Evolutionary conservation across 345 rosid genomes (phyloP).

Genomic region (Syzygium aqueum): DNA sequence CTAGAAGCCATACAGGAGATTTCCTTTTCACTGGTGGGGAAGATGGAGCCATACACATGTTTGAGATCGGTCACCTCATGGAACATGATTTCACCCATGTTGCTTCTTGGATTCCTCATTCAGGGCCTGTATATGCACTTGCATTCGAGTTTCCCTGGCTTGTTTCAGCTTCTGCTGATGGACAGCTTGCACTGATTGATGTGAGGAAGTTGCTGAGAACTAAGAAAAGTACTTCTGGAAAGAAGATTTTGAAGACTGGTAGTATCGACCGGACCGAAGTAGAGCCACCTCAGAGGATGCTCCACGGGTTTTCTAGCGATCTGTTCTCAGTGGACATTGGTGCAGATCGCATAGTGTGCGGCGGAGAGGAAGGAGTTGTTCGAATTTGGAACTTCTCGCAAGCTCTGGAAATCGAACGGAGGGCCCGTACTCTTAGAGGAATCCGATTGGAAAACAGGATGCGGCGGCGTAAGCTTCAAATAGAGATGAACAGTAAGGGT

Average conservation of each 20-base stretch:
- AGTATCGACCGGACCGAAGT: slow-evolving; percentile 12
- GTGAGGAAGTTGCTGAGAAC: slow-evolving; percentile 68
- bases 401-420: slow-evolving; percentile 67
- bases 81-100: slow-evolving; percentile 25
- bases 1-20: slow-evolving; percentile 76
- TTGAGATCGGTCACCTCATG: slow-evolving; percentile 30
- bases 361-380: slow-evolving; percentile 83
- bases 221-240: slow-evolving; percentile 16
- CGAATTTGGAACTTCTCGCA: slow-evolving; percentile 85
- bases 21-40: slow-evolving; percentile 89
- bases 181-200: slow-evolving; percentile 67
- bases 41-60: slow-evolving; percentile 90
- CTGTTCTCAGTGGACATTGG: slow-evolving; percentile 72
- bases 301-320: slow-evolving; percentile 68
- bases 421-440: slow-evolving; percentile 53
- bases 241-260: slow-evolving; percentile 22
- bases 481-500: slow-evolving; percentile 57
- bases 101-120: slow-evolving; percentile 82
- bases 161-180: slow-evolving; percentile 84
- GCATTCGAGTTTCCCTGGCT: slow-evolving; percentile 99
- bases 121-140: slow-evolving; percentile 70
- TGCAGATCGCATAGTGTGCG: slow-evolving; percentile 81
- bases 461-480: slow-evolving; percentile 61
- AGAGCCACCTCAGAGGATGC: slow-evolving; percentile 92
- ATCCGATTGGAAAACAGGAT: slow-evolving; percentile 71